Evolutionary conservation across 176 grass and related monocot species (phyloP), one percentile per base, ranked within the genome.

Genomic region (Carex cristatella): DNA sequence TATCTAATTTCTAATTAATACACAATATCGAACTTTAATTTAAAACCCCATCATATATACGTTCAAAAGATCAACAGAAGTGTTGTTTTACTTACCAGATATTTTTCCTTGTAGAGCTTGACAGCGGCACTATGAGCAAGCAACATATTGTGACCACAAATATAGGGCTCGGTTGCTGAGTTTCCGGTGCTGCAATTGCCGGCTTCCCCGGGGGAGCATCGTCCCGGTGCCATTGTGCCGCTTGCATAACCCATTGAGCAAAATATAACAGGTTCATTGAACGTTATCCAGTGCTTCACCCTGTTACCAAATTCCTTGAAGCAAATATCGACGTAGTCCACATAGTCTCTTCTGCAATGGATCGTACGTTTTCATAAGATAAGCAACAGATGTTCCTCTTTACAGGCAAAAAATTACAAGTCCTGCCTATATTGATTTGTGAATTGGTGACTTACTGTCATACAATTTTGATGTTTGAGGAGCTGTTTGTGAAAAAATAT

Each of bases 291-390:
- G 46, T 86, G 56, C 42, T 93, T 88, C 84, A 90, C 88, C 61
- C 91, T 87, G 61, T 93, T 84, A n/a, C 91, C 91, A 23, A 93
- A 93, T 70, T 85, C 86, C 74, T 81, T 82, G 56, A 93, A 90
- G 82, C 89, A 91, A 15, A 94, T 82, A 13, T 91, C 85, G 1
- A 65, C 85, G 28, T 83, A 91, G 13, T 89, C 87, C 14, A 79
- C 65, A 56, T 84, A 91, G 70, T 91, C 89, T 18, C 76, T 74
- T 15, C 92, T 93, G 70, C n/a, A 61, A 84, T 63, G 30, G 9
- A 73, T 30, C 11, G 3, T 70, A 23, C 23, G 23, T 23, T 44
- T 10, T 44, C 5, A 0, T 44, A 3, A 51, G 9, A 70, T 6
- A 14, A 40, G 1, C 13, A 72, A 48, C 1, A 48, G 3, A 27